Percentiles rank a stretch among this genome's conserved stretches.
These are phyloP conservation scores for Tricholoma sp. DNA, from an alignment of 768 basidiomycete genomes.

Conservation along the genomic window DNA sequence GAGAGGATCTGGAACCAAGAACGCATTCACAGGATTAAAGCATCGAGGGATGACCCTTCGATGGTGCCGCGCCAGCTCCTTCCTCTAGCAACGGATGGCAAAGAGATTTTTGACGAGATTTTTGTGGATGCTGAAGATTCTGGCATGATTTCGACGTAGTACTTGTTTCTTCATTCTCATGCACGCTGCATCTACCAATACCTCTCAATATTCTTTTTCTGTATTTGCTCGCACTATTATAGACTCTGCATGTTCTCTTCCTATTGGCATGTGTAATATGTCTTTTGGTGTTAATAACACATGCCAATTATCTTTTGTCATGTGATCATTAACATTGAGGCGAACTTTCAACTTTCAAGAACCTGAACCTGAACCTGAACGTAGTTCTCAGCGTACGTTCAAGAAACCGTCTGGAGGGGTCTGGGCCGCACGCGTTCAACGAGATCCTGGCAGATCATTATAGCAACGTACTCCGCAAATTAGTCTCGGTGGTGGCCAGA, in stretches of 20 bases:
- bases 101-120: constrained; percentile 75
- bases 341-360: background rate
- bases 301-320: constrained; percentile 4
- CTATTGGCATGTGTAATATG: background rate
- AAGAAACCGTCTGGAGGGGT: background rate
- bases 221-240: background rate
- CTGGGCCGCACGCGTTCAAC: background rate
- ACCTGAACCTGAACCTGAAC: too few relatives aligned
- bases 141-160: constrained; percentile 72
- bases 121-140: constrained; percentile 63
- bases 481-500: background rate
- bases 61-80: constrained; percentile 48
- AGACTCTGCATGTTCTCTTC: constrained; percentile 7
- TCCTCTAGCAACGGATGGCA: constrained; percentile 63
- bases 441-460: background rate
- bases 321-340: background rate
- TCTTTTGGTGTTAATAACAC: constrained; percentile 1
- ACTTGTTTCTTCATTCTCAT: constrained; percentile 1
- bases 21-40: constrained; percentile 62
- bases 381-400: too few relatives aligned
- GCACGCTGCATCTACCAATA: background rate
- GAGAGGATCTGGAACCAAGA: constrained; percentile 88
- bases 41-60: constrained; percentile 51
- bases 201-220: background rate
- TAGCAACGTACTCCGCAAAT: background rate